Base-by-base conservation (phyloP, 352 stramenopile species). In the Heterotrichella gracilis region DNA sequence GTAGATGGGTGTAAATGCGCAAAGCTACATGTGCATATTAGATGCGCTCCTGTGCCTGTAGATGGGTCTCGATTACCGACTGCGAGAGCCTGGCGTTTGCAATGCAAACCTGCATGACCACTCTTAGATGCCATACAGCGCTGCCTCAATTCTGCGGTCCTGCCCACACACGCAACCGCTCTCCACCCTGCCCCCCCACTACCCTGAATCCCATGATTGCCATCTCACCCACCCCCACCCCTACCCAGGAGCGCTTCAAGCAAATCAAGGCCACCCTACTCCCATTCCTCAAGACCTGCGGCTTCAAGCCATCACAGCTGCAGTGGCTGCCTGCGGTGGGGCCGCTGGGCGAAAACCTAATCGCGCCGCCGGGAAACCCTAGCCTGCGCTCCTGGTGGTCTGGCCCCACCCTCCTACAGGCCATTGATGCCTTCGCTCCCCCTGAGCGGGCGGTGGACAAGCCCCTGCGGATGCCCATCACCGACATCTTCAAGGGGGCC, bases 241-340 rank as follows among this genome's bases (percentile, higher is more conserved):
- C n/a, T n/a, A n/a, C 82, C 71, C 72, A 90, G 71, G 76, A 76
- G 0, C 80, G 84, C 13, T 90, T 88, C 66, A 75, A 85, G 25
- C 77, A 76, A 23, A 87, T 89, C 67, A 77, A 85, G 21, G 74
- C 75, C n/a, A 85, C 81, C 20, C 76, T 90, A 24, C 79, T 78
- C 17, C 77, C 72, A 0, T 90, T 88, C 72, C 78, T 90, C 21
- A 3, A 70, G 14, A 40, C 24, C 4, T 20, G 41, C 69, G 69
- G 69, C 42, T 72, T 70, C 64, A 24, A 40, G 19, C 77, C 77
- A 21, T 76, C 78, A 19, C 63, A 74, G 24, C 78, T 81, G 2
- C 73, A 69, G 64, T 91, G 88, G 67, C 79, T 91, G 24, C 84
- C 84, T 2, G 76, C 89, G 22, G 89, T 82, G 67, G 84, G 84